These are phyloP conservation scores for Fomes fomentarius DNA, from an alignment of 1,284 basidiomycete genomes.

Conservation along the genomic window DNA sequence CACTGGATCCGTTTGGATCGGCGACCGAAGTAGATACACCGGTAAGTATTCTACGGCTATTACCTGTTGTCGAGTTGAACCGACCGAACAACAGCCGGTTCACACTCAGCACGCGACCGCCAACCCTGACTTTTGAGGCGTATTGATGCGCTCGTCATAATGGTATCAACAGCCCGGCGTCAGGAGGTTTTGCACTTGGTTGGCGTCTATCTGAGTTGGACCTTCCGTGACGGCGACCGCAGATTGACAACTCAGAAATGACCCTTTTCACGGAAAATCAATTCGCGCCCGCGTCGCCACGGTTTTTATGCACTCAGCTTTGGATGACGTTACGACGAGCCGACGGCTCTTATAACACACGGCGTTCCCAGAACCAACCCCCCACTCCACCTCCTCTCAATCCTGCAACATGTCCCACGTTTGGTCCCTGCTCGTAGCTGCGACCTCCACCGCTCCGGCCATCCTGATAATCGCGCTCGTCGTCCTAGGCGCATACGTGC, in stretches of 20 bases:
- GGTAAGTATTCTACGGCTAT: background rate
- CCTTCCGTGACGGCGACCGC: background rate
- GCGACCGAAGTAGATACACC: background rate
- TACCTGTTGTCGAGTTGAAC: background rate
- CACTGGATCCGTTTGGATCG: background rate
- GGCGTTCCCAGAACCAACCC: background rate
- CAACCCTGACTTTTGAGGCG: background rate
- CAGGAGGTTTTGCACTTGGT: background rate
- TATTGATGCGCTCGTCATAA: background rate
- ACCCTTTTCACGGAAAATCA: background rate
- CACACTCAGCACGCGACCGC: background rate
- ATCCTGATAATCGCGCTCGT: constrained; percentile 8
- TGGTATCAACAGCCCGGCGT: background rate
- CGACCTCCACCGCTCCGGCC: constrained; percentile 4
- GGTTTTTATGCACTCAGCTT: constrained; percentile 1
- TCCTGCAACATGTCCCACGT: constrained; percentile 8
- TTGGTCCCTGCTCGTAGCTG: constrained; percentile 6
- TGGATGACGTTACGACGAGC: background rate
- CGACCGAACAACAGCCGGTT: background rate
- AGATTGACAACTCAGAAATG: constrained; percentile 7
- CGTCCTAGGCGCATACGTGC: constrained; percentile 9
- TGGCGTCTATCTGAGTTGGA: constrained; percentile 2
- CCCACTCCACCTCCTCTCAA: background rate
- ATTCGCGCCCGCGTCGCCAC: background rate
- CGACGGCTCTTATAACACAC: constrained; percentile 7